A percentile compares a stretch with the other conserved stretches of the same genome.
These are phyloP conservation scores for Ascochyta lentis DNA, from an alignment of 2,329 filamentous ascomycete species.

Conservation along the genomic window DNA sequence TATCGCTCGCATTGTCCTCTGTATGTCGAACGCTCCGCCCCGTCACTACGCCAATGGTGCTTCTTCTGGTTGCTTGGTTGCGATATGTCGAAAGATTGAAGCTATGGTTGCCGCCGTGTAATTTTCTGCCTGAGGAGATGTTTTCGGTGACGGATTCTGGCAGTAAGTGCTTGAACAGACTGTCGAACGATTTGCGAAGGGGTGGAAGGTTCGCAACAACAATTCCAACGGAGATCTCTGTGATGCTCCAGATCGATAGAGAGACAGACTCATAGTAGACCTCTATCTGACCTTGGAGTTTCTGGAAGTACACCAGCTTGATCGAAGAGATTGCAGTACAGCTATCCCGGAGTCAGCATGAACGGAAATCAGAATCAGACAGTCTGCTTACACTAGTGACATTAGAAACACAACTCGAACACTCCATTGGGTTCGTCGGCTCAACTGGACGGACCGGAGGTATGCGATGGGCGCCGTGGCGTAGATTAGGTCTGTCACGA, in stretches of 20 bases:
- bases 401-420: neutral
- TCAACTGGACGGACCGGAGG: neutral
- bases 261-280: neutral
- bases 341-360: neutral
- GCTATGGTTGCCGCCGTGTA: neutral
- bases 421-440: neutral
- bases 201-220: constrained; percentile 23
- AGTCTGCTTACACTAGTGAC: neutral
- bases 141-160: neutral
- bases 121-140: neutral
- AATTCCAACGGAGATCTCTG: constrained; percentile 24
- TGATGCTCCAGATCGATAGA: constrained; percentile 5
- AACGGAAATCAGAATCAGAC: neutral
- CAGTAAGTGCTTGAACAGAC: neutral
- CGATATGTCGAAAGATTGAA: constrained; percentile 1
- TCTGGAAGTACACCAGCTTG: neutral
- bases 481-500: constrained; percentile 4
- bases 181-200: constrained; percentile 13
- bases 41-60: neutral
- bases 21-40: neutral
- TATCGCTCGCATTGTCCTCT: neutral
- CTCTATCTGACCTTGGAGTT: neutral
- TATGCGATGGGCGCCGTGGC: constrained; percentile 4
- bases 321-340: neutral
- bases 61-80: neutral